Conservation (phyloP, 1,139 yeast genomes). For the Saccharomyces hybrid region DNA sequence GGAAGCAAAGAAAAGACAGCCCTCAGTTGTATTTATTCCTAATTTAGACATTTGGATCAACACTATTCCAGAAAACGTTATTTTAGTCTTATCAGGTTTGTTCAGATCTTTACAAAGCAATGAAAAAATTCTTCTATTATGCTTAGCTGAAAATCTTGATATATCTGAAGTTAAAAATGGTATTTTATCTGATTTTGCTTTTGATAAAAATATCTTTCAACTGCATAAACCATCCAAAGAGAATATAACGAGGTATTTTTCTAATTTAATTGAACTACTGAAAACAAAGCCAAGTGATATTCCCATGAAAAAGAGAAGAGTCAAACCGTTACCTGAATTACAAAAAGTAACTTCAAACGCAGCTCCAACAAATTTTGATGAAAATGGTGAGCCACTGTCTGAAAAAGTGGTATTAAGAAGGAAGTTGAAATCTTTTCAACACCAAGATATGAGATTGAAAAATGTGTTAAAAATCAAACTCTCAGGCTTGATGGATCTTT, state of each 20-base stretch:
- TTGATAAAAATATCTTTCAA: constrained; percentile 38
- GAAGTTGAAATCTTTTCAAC: constrained; percentile 46
- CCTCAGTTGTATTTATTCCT: constrained; percentile 79
- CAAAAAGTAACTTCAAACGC: constrained; percentile 35
- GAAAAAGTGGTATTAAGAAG: constrained; percentile 22
- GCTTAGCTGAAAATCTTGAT: constrained; percentile 50
- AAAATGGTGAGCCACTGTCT: constrained; percentile 20
- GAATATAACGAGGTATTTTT: constrained; percentile 49
- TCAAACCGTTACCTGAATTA: constrained; percentile 35
- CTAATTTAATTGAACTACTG: constrained; percentile 45
- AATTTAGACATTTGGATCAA: constrained; percentile 71
- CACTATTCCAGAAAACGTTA: constrained; percentile 61
- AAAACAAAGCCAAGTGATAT: constrained; percentile 55
- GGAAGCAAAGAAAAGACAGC: constrained; percentile 87
- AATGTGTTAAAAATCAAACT: constrained; percentile 77
- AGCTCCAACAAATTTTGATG: constrained; percentile 14
- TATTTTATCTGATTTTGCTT: constrained; percentile 23
- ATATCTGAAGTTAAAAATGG: constrained; percentile 11
- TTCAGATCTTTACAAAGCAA: constrained; percentile 60
- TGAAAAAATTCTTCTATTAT: constrained; percentile 72
- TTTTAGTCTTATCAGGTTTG: constrained; percentile 62
- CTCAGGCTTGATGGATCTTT: constrained; percentile 81
- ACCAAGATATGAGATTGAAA: constrained; percentile 71
- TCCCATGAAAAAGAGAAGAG: constrained; percentile 35
- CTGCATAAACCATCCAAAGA: constrained; percentile 39